Percentiles rank a stretch among this genome's conserved stretches.
Conservation (phyloP, 306 rosid species). For the Cucumis hystrix region DNA sequence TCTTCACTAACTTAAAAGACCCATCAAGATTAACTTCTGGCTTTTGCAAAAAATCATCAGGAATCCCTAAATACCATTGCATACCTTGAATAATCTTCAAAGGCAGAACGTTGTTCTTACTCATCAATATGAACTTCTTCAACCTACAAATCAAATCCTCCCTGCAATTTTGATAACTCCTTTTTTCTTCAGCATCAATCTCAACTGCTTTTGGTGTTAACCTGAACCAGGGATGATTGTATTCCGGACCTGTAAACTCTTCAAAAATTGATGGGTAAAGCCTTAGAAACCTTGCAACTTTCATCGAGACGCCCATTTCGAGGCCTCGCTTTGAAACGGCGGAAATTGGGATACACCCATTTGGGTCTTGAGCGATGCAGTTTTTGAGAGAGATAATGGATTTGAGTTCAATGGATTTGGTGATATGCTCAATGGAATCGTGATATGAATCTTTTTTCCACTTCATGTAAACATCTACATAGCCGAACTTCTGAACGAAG, state of each 20-base stretch:
- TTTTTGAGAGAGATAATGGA: slow-evolving; percentile 60
- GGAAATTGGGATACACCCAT: slow-evolving; percentile 66
- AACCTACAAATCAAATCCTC: slow-evolving; percentile 52
- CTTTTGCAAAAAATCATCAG: slow-evolving; percentile 39
- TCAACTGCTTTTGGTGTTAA: slow-evolving; percentile 70
- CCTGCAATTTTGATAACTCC: slow-evolving; percentile 44
- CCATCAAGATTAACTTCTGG: slow-evolving; percentile 49
- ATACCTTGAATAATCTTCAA: slow-evolving; percentile 70
- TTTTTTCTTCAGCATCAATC: slow-evolving; percentile 53
- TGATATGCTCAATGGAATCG: slow-evolving; percentile 61
- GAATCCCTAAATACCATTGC: slow-evolving; percentile 90
- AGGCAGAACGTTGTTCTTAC: slow-evolving; percentile 49
- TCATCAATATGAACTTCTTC: slow-evolving; percentile 72
- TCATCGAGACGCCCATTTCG: slow-evolving; percentile 53
- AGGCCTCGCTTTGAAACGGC: slow-evolving; percentile 52
- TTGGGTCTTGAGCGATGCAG: slow-evolving; percentile 43
- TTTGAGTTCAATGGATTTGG: slow-evolving; percentile 48
- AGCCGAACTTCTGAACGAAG: slow-evolving; percentile 30
- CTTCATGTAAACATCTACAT: slow-evolving; percentile 80
- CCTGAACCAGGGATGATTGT: slow-evolving; percentile 80
- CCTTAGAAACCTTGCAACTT: slow-evolving; percentile 65
- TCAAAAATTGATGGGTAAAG: slow-evolving; percentile 73
- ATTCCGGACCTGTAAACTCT: slow-evolving; percentile 57
- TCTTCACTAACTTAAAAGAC: slow-evolving; percentile 54
- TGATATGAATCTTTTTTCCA: slow-evolving; percentile 76